Percentiles rank a stretch among this genome's conserved stretches.
These are phyloP conservation scores for Salisapilia sapeloensis DNA, from an alignment of 352 stramenopile genomes.

Conservation along the genomic window DNA sequence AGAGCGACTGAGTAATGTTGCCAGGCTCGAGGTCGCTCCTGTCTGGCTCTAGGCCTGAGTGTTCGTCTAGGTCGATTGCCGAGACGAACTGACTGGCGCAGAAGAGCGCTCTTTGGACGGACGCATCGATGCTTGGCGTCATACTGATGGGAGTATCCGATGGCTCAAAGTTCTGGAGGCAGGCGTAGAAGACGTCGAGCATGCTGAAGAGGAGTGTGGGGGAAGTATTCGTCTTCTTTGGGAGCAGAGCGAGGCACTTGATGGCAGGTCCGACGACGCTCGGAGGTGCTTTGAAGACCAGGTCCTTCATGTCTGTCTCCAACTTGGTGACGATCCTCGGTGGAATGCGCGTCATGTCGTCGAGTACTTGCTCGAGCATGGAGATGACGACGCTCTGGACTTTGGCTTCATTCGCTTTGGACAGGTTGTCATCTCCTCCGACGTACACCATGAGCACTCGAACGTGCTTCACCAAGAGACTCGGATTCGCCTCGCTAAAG, in stretches of 20 bases:
- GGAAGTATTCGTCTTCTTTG: slow-evolving; percentile 15
- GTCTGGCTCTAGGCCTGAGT: slow-evolving; percentile 8
- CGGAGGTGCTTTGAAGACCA: slow-evolving; percentile 50
- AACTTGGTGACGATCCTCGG: slow-evolving; percentile 20
- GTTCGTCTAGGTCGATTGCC: slow-evolving; percentile 42
- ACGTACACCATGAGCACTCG: slow-evolving; percentile 64
- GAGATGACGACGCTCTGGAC: slow-evolving; percentile 39
- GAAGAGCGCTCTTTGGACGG: slow-evolving; percentile 64
- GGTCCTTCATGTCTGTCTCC: slow-evolving; percentile 37
- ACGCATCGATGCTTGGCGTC: slow-evolving; percentile 15
- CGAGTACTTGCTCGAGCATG: slow-evolving; percentile 47
- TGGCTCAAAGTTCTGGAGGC: slow-evolving; percentile 26
- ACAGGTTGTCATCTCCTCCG: slow-evolving; percentile 30
- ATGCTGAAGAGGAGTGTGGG: slow-evolving; percentile 32
- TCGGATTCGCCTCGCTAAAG: slow-evolving; percentile 55
- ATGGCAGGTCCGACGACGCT: slow-evolving; percentile 69
- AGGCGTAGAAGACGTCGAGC: slow-evolving; percentile 48
- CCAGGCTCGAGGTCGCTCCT: slow-evolving; percentile 21
- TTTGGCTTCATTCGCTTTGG: slow-evolving; percentile 29
- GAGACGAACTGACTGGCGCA: slow-evolving; percentile 44
- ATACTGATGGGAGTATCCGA: slow-evolving; percentile 15
- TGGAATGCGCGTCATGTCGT: slow-evolving; percentile 23
- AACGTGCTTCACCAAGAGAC: slow-evolving; percentile 34
- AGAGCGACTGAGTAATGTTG: slow-evolving; percentile 37
- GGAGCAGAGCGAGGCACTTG: slow-evolving; percentile 48